Conservation (phyloP, 2,329 filamentous ascomycete species). For the Botrytis galanthina region DNA sequence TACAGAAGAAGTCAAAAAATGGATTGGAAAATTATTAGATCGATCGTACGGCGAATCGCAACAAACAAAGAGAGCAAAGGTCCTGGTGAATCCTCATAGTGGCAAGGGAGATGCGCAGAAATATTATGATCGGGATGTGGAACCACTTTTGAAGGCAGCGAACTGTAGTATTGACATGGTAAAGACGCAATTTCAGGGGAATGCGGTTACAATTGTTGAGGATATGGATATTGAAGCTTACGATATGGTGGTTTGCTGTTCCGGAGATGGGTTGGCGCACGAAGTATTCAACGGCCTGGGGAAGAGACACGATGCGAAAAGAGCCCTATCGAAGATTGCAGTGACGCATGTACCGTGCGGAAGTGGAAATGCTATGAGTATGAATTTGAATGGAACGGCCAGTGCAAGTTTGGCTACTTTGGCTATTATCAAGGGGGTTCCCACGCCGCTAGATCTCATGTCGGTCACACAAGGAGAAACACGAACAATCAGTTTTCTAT, state of each 20-base stretch:
- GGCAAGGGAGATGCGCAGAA: conserved; percentile 75
- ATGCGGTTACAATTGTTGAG: conserved; percentile 75
- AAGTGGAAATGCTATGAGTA: conserved; percentile 89
- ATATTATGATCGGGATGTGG: conserved; percentile 71
- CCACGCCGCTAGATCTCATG: conserved; percentile 80
- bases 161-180: conserved; percentile 73
- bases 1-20: conserved; percentile 42
- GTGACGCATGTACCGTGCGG: conserved; percentile 88
- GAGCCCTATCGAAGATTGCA: conserved; percentile 73
- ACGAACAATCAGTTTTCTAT: conserved; percentile 81
- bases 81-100: conserved; percentile 87
- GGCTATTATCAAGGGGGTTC: conserved; percentile 80
- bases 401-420: conserved; percentile 74
- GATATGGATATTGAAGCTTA: conserved; percentile 74
- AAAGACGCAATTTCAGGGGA: conserved; percentile 67
- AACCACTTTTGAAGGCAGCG: conserved; percentile 80
- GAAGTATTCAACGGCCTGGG: conserved; percentile 94
- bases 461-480: conserved; percentile 80
- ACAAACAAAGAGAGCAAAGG: conserved; percentile 73
- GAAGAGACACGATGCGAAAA: conserved; percentile 69
- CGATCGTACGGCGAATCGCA: conserved; percentile 69
- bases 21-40: conserved; percentile 63
- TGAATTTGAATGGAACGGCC: conserved; percentile 82
- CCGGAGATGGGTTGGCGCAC: conserved; percentile 86
- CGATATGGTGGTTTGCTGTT: conserved; percentile 85